Percentiles rank a stretch among this genome's conserved stretches.
Evolutionary conservation across 495 filamentous ascomycete genomes (phyloP).

Genomic region (Lophiostoma macrostomum): DNA sequence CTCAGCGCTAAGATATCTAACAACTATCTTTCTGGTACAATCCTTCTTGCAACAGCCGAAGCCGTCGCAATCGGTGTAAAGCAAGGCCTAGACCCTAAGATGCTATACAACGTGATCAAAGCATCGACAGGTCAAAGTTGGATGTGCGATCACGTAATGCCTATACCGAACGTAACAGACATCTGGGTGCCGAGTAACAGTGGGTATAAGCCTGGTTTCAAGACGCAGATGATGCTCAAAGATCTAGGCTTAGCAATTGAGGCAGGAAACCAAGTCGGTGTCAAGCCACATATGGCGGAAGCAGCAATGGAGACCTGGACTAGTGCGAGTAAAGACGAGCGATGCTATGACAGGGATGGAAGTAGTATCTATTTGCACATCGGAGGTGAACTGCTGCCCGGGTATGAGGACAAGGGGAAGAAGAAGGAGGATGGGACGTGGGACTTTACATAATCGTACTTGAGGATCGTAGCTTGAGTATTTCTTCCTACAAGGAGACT

Average conservation of each 20-base stretch:
- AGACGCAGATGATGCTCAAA: slow-evolving; percentile 41
- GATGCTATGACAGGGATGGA: slow-evolving; percentile 25
- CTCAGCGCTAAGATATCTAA: slow-evolving; percentile 46
- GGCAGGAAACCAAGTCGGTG: slow-evolving; percentile 16
- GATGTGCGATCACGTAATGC: slow-evolving; percentile 44
- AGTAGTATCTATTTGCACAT: slow-evolving; percentile 33
- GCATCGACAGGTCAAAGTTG: slow-evolving; percentile 42
- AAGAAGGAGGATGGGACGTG: slow-evolving; percentile 21
- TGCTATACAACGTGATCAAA: slow-evolving; percentile 43
- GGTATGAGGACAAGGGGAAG: slow-evolving; percentile 25
- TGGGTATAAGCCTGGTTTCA: slow-evolving; percentile 44
- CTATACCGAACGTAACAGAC: slow-evolving; percentile 40
- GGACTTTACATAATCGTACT: slow-evolving; percentile 10
- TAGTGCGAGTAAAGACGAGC: slow-evolving; percentile 13
- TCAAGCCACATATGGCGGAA: slow-evolving; percentile 27
- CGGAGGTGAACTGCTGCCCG: slow-evolving; percentile 17
- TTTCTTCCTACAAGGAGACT: background rate
- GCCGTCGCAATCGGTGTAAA: slow-evolving; percentile 45
- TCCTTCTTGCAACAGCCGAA: slow-evolving; percentile 43
- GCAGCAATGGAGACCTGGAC: slow-evolving; percentile 26
- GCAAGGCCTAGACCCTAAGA: slow-evolving; percentile 41
- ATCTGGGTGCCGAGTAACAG: slow-evolving; percentile 41
- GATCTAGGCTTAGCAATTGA: slow-evolving; percentile 30
- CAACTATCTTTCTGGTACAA: slow-evolving; percentile 45
- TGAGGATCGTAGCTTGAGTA: too few relatives aligned